Evolutionary conservation across 2,329 filamentous ascomycete genomes (phyloP).

Genomic region (Epicoccum sorghinum): DNA sequence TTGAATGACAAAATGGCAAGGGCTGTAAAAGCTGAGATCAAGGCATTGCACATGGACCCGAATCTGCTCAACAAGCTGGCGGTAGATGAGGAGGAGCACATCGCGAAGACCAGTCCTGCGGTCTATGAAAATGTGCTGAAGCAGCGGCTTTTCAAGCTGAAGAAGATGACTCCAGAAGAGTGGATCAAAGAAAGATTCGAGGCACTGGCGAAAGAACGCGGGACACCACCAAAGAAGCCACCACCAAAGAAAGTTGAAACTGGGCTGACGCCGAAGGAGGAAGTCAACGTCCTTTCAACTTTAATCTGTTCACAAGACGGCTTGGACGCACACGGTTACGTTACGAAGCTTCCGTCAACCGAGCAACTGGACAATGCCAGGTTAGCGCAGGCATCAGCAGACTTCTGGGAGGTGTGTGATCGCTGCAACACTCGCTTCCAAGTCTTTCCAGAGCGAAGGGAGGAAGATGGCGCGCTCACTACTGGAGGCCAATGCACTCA

Average conservation of each 20-base stretch:
- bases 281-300: conserved; percentile 53
- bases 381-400: conserved; percentile 68
- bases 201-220: conserved; percentile 31
- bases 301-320: conserved; percentile 68
- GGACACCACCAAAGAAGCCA: conserved; percentile 45
- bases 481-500: conserved; percentile 79
- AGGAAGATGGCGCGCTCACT: conserved; percentile 75
- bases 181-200: conserved; percentile 70
- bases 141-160: conserved; percentile 76
- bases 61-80: conserved; percentile 72
- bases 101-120: conserved; percentile 68
- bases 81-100: conserved; percentile 78
- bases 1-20: conserved; percentile 69
- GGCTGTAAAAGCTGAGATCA: conserved; percentile 56
- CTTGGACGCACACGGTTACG: conserved; percentile 76
- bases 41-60: conserved; percentile 64
- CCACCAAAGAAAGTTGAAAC: conserved; percentile 67
- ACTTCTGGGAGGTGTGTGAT: conserved; percentile 87
- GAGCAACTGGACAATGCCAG: conserved; percentile 70
- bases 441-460: conserved; percentile 84
- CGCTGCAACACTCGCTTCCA: conserved; percentile 87
- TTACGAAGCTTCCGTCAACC: conserved; percentile 69
- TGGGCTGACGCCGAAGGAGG: conserved; percentile 70
- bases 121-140: conserved; percentile 88
- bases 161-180: conserved; percentile 72